Base-by-base conservation (phyloP, 306 rosid species). In the Medicago ruthenica region DNA sequence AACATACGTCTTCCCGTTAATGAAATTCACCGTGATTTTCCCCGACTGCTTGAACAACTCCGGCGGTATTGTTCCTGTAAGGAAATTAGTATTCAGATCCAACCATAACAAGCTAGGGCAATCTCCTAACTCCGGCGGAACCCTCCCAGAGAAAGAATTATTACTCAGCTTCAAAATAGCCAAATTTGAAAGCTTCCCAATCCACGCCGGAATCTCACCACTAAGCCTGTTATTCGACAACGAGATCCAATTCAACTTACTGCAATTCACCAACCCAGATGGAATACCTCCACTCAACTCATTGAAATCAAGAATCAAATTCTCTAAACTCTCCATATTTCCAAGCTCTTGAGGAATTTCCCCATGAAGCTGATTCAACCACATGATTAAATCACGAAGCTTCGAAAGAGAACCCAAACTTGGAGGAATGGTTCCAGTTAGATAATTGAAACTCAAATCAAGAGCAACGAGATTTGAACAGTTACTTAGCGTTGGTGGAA, bases 51-150 rank as follows among this genome's bases (percentile, higher is more conserved):
- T 91, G 79, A 88, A 89, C 63, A 96, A 76, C 51, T 81, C 86
- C 0, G 88, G 85, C 0, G 97, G 97, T 47, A 96, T 87, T 1
- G 92, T 15, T 6, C 98, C 99, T 1, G 79, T 92, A 47, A 96
- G 78, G 0, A 2, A 3, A 67, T 96, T 96, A 0, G 97, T 88
- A 66, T 96, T 96, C 66, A 96, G 96, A 84, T 96, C 99, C 71
- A 96, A 79, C 99, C 99, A 96, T 16, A 96, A 79, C 87, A 96
- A 83, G 82, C 97, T 96, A 22, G 81, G 86, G 18, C 99, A 92
- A 60, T 96, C 92, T 0, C 99, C 99, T 0, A 96, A 90, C 87
- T 90, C 98, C 2, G 83, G 85, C 0, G 99, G 98, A 62, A 96
- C 87, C 54, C 44, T 48, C 27, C 99, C 98, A 0, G 60, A 31